Conservation (phyloP, 106 monocot species). For the Narthecium ossifragum region DNA sequence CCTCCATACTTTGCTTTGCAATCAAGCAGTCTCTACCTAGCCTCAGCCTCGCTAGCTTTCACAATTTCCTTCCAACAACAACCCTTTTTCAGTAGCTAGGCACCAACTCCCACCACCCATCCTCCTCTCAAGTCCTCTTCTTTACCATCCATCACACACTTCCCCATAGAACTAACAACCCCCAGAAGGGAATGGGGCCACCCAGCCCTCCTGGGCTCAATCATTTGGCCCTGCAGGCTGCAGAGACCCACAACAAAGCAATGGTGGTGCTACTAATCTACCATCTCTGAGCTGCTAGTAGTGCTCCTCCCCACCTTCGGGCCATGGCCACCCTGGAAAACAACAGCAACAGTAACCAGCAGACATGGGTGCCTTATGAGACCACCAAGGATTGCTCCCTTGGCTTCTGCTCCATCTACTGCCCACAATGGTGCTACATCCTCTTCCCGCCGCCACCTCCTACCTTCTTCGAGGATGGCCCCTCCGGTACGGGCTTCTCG, state of each 20-base stretch:
- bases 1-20: constrained; percentile 40
- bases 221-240: constrained; percentile 12
- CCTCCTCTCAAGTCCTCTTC: background rate
- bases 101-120: background rate
- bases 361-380: constrained; percentile 40
- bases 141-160: constrained; percentile 3
- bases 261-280: background rate
- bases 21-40: constrained; percentile 26
- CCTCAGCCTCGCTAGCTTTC: too few relatives aligned
- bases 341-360: constrained; percentile 7
- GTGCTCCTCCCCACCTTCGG: background rate
- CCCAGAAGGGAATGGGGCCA: background rate
- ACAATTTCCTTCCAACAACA: background rate
- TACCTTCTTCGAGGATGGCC: constrained; percentile 15
- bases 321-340: too few relatives aligned
- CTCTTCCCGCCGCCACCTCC: constrained; percentile 62
- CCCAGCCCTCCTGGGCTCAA: background rate
- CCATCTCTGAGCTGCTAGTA: background rate
- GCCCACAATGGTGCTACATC: constrained; percentile 74
- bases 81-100: background rate
- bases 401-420: constrained; percentile 77
- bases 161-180: constrained; percentile 3
- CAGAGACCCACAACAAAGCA: background rate
- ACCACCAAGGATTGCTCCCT: constrained; percentile 65
- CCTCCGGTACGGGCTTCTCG: constrained; percentile 36